Percentiles rank a stretch among this genome's conserved stretches.
These are phyloP conservation scores for Leccinum imitatum DNA, from an alignment of 768 basidiomycete species.

Conservation along the genomic window DNA sequence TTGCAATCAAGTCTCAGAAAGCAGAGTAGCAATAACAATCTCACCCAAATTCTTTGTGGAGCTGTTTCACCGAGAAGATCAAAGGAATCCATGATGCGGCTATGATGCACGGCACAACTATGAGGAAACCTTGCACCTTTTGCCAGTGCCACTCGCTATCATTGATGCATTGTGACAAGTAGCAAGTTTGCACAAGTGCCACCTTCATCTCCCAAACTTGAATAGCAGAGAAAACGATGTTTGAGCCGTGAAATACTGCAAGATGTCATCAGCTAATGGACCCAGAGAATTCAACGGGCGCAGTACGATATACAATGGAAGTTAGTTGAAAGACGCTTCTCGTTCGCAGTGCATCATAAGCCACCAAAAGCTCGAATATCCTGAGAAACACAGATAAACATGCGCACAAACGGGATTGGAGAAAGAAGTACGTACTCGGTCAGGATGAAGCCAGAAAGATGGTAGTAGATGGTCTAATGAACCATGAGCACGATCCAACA, in stretches of 20 bases:
- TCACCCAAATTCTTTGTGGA: slow-evolving; percentile 83
- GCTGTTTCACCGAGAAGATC: slow-evolving; percentile 64
- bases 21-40: slow-evolving; percentile 19
- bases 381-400: slow-evolving; percentile 38
- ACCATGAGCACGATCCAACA: slow-evolving; percentile 12
- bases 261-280: slow-evolving; percentile 6
- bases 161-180: slow-evolving; percentile 40
- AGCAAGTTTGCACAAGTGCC: slow-evolving; percentile 45
- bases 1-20: slow-evolving; percentile 3
- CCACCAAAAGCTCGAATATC: slow-evolving; percentile 76
- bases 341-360: slow-evolving; percentile 74
- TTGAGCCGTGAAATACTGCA: slow-evolving; percentile 65
- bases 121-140: slow-evolving; percentile 62
- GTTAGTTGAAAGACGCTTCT: slow-evolving; percentile 75
- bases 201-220: slow-evolving; percentile 70
- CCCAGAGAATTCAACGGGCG: background rate
- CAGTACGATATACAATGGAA: slow-evolving; percentile 51
- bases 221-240: slow-evolving; percentile 69
- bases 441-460: slow-evolving; percentile 77
- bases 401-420: background rate
- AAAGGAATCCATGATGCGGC: slow-evolving; percentile 65
- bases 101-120: slow-evolving; percentile 71
- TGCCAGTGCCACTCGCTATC: slow-evolving; percentile 56
- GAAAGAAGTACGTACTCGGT: slow-evolving; percentile 58
- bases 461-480: slow-evolving; percentile 72